Evolutionary conservation across 73 alveolate species (phyloP).

Genomic region (Breviolum minutum): DNA sequence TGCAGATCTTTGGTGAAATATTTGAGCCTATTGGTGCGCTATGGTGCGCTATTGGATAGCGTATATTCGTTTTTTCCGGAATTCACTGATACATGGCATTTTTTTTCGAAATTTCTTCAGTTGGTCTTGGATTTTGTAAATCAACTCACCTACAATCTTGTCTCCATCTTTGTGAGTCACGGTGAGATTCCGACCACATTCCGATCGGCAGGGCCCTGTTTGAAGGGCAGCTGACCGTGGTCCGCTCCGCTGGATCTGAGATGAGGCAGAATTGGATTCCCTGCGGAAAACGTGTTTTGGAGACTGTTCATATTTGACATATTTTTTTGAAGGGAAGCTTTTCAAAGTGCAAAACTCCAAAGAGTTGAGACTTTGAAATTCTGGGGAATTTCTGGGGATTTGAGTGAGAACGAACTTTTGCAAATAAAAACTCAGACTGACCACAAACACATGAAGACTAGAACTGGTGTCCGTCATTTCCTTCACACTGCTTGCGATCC

Average conservation of each 20-base stretch:
- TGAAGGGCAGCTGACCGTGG: constrained; percentile 59
- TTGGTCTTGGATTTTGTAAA: too few relatives aligned
- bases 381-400: not conserved
- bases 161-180: too few relatives aligned
- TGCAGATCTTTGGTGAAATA: too few relatives aligned
- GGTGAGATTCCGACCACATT: too few relatives aligned
- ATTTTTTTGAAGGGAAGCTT: not conserved
- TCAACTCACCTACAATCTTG: too few relatives aligned
- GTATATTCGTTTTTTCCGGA: too few relatives aligned
- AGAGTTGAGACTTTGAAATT: too few relatives aligned
- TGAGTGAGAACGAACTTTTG: not conserved
- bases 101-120: too few relatives aligned
- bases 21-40: too few relatives aligned
- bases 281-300: not conserved
- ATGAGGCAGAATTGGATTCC: constrained; percentile 11
- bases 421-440: not conserved
- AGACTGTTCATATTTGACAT: not conserved
- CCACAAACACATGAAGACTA: not conserved
- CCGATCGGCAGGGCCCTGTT: not conserved
- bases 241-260: constrained; percentile 65
- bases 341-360: too few relatives aligned
- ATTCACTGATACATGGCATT: too few relatives aligned
- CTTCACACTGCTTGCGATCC: not conserved
- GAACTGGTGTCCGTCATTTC: not conserved
- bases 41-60: too few relatives aligned